Conservation (phyloP, 1,139 yeast species). For the Taphrina communis region DNA sequence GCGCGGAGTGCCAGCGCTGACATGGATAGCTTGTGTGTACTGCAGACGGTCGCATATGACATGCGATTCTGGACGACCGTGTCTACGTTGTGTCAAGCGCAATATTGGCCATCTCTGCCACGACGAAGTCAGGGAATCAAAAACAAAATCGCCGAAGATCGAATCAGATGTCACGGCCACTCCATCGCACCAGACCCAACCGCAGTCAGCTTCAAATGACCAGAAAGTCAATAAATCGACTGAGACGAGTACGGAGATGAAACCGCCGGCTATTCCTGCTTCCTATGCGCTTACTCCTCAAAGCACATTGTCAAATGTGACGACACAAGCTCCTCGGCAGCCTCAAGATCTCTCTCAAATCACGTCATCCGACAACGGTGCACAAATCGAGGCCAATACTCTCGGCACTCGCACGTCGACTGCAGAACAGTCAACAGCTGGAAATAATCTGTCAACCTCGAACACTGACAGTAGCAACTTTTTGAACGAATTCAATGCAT, state of each 20-base stretch:
- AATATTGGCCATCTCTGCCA: conserved; percentile 89
- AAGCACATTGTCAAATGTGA: not conserved
- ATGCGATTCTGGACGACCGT: conserved; percentile 83
- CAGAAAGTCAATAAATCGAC: not conserved
- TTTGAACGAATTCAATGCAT: conserved; percentile 20
- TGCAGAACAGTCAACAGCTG: not conserved
- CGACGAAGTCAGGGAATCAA: conserved; percentile 63
- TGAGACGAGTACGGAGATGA: conserved; percentile 10
- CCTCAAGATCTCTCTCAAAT: not conserved
- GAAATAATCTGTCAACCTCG: not conserved
- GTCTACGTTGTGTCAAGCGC: conserved; percentile 83
- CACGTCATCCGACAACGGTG: not conserved
- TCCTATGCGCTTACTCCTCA: not conserved
- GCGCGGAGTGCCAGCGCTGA: conserved; percentile 51
- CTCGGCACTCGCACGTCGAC: not conserved
- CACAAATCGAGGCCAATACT: not conserved
- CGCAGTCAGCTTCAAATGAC: not conserved
- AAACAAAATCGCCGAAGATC: conserved; percentile 18
- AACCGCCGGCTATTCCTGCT: conserved; percentile 27
- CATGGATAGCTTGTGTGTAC: conserved; percentile 76
- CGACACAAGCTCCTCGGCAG: conserved; percentile 1
- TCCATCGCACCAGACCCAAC: not conserved
- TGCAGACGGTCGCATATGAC: conserved; percentile 95
- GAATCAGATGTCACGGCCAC: conserved; percentile 5
- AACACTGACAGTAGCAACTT: conserved; percentile 17